Evolutionary conservation across 306 rosid genomes (phyloP).

Genomic region (Rubus parviflorus): DNA sequence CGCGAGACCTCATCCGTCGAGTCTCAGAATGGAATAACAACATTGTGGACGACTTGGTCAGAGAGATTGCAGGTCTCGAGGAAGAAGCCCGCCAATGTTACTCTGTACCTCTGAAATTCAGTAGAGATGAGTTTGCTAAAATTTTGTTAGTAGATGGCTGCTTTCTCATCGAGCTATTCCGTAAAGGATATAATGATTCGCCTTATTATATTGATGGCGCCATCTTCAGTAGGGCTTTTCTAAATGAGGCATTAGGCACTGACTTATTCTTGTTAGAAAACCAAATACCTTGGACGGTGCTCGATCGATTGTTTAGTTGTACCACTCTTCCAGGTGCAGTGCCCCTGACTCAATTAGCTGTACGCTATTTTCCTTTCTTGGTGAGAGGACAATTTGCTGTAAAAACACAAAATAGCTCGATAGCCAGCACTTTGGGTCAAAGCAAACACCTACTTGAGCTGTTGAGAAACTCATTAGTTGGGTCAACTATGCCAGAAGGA

Average conservation of each 20-base stretch:
- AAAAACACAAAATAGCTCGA: neutral
- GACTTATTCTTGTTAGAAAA: neutral
- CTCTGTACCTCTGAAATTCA: neutral
- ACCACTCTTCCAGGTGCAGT: no score
- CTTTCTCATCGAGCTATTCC: neutral
- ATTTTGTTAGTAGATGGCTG: neutral
- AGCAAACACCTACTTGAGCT: neutral
- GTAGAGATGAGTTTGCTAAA: neutral
- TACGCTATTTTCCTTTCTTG: no score
- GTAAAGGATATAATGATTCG: neutral
- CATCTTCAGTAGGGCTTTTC: neutral
- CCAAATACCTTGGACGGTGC: neutral
- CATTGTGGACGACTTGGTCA: neutral
- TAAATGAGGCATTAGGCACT: neutral
- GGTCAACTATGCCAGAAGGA: neutral
- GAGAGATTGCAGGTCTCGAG: neutral
- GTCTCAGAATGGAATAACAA: neutral
- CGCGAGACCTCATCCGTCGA: neutral
- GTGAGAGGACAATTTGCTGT: neutral
- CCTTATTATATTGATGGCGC: no score
- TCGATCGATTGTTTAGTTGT: neutral
- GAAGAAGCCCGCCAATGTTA: neutral
- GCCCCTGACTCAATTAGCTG: neutral
- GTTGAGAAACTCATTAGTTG: neutral
- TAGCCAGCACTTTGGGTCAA: neutral